phyloP scores from a whole-genome alignment of 192 early-diverging fungal genomes.

The Haplosporangium gracile region DNA sequence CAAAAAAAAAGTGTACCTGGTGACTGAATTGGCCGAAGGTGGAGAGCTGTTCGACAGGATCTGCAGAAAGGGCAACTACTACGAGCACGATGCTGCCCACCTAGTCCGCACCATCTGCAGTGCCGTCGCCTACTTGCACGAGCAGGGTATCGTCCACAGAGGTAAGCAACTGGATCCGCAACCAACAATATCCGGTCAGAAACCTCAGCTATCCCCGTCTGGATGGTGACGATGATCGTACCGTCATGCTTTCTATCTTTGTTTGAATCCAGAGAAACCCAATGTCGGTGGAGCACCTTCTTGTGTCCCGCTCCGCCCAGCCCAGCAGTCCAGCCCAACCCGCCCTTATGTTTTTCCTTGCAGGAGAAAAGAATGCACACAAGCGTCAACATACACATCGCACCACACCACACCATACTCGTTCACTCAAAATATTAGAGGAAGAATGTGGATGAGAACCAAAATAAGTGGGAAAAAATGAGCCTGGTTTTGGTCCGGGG shows the following conservation, averaged over 20 bases:
- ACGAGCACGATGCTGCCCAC: constrained; percentile 85
- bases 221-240: neutral
- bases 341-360: constrained; percentile 7
- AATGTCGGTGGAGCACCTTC: neutral
- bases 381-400: neutral
- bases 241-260: neutral
- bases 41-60: constrained; percentile 96
- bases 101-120: constrained; percentile 83
- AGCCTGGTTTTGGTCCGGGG: neutral
- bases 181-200: neutral
- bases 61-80: constrained; percentile 73
- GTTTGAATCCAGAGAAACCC: neutral
- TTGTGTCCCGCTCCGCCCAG: neutral
- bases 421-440: neutral
- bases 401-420: neutral
- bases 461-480: neutral
- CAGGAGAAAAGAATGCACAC: neutral
- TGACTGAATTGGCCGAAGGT: constrained; percentile 85
- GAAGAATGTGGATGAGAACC: neutral
- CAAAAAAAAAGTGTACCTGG: constrained; percentile 71
- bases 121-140: constrained; percentile 89
- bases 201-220: neutral
- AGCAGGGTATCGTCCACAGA: constrained; percentile 89
- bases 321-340: neutral
- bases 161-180: constrained; percentile 44